phyloP scores from a whole-genome alignment of 768 basidiomycete genomes.

The Exidia glandulosa region DNA sequence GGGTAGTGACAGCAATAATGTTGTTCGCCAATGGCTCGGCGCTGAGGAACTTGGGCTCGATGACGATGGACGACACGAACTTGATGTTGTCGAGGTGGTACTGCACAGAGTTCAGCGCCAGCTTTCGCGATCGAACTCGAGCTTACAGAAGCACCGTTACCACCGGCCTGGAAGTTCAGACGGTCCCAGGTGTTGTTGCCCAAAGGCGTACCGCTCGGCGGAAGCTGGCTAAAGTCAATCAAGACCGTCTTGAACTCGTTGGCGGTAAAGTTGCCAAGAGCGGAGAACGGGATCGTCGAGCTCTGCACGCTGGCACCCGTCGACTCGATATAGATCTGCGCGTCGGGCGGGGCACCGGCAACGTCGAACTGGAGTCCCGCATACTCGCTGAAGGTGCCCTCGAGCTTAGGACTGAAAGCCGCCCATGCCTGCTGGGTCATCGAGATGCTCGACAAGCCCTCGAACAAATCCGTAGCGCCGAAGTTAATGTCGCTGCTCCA shows the following conservation, averaged over 20 bases:
- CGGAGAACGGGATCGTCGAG: conserved; percentile 30
- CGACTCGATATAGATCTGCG: conserved; percentile 30
- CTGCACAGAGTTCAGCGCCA: neutral
- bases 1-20: conserved; percentile 37
- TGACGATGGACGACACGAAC: conserved; percentile 29
- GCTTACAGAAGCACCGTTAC: conserved; percentile 28
- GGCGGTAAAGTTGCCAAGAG: conserved; percentile 29
- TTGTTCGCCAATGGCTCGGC: conserved; percentile 40
- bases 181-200: conserved; percentile 37
- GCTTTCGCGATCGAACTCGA: no score
- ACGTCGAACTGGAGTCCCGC: conserved; percentile 43
- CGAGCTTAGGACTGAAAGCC: conserved; percentile 37
- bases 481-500: conserved; percentile 35
- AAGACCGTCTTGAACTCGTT: conserved; percentile 32
- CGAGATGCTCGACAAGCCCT: conserved; percentile 30
- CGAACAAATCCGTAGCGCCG: conserved; percentile 32
- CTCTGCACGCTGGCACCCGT: conserved; percentile 27
- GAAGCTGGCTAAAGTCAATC: conserved; percentile 35
- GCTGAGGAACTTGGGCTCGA: conserved; percentile 37
- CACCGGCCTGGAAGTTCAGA: conserved; percentile 36
- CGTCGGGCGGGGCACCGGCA: conserved; percentile 31
- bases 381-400: conserved; percentile 28
- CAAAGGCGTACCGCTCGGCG: conserved; percentile 23
- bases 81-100: conserved; percentile 43
- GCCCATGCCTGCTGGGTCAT: conserved; percentile 31